phyloP scores from a whole-genome alignment of 2,329 filamentous ascomycete genomes.

The Nakataea oryzae region DNA sequence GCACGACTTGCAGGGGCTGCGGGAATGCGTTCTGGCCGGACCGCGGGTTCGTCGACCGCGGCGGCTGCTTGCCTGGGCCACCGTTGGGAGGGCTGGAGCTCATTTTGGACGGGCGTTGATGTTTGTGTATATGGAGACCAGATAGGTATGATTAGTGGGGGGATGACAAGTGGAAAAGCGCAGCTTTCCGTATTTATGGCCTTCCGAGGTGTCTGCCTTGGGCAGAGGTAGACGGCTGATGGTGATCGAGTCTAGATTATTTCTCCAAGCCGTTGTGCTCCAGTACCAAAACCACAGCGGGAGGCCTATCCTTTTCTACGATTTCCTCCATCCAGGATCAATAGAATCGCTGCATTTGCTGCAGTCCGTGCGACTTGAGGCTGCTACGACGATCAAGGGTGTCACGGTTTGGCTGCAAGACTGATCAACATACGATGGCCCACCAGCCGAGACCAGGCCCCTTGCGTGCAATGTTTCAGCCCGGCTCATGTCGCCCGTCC shows the following conservation, averaged over 20 bases:
- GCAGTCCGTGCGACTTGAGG: background rate
- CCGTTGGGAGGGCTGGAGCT: background rate
- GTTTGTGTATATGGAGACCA: no score
- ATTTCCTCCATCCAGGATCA: background rate
- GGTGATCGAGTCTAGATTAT: background rate
- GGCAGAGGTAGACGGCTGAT: background rate
- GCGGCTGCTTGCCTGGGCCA: background rate
- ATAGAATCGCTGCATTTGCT: background rate
- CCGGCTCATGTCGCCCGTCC: background rate
- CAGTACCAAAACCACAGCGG: background rate
- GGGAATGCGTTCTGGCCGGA: background rate
- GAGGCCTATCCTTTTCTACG: background rate
- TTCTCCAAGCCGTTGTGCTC: background rate
- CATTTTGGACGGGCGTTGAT: background rate
- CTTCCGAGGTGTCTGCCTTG: background rate
- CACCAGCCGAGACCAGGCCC: background rate
- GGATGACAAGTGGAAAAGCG: background rate
- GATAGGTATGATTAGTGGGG: no score
- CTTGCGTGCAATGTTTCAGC: background rate
- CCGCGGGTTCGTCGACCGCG: slow-evolving; percentile 1
- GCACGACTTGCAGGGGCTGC: background rate
- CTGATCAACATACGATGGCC: background rate
- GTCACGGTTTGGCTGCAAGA: background rate
- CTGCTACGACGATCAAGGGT: background rate
- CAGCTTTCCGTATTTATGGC: background rate